Base-by-base conservation (phyloP, 257 asterid genomes). In the Solanum sejunctum region DNA sequence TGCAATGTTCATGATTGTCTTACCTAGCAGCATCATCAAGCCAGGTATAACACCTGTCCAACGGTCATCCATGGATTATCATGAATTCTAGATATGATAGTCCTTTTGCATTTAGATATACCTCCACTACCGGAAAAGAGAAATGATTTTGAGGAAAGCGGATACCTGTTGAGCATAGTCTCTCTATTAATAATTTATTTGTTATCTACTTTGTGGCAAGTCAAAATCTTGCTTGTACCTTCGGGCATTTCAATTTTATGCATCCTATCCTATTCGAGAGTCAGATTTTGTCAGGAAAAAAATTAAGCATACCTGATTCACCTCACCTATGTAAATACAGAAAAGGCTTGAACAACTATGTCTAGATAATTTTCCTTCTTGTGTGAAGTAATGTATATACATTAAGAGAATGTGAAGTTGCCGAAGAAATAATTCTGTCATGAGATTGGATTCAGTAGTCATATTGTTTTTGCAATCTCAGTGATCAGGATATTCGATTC, bases 1-100 rank as follows among this genome's bases (percentile, higher is more conserved):
- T 28, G 92, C 97, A 4, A 36, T 91, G 91, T 92, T 97, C 81
- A 89, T 97, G 96, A 92, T 94, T n/a, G 84, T 97, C 57, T 83
- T 97, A 78, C 99, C 99, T 45, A 95, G 98, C 93, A 97, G 92
- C 84, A 91, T 97, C 87, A 94, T 97, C 86, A 94, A 93, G 41
- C 99, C 99, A 89, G 98, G 99, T 95, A 45, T 81, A 57, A 55
- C 45, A 77, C 82, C 82, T 4, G 26, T 52, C 82, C 45, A 51
- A 51, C 15, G 82, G 16, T 26, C 47, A 52, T 51, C 28, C 39
- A 26, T 77, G 64, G 45, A 10, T 56, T 8, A 23, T 23, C 54
- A 21, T 52, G 58, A 21, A 75, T 47, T 26, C 21, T 47, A 47
- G 60, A 7, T 73, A 47, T 49, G 41, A 7, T 47, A 72, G 20